Evolutionary conservation across 2,329 filamentous ascomycete species (phyloP).

Genomic region (Monosporascus sp.): DNA sequence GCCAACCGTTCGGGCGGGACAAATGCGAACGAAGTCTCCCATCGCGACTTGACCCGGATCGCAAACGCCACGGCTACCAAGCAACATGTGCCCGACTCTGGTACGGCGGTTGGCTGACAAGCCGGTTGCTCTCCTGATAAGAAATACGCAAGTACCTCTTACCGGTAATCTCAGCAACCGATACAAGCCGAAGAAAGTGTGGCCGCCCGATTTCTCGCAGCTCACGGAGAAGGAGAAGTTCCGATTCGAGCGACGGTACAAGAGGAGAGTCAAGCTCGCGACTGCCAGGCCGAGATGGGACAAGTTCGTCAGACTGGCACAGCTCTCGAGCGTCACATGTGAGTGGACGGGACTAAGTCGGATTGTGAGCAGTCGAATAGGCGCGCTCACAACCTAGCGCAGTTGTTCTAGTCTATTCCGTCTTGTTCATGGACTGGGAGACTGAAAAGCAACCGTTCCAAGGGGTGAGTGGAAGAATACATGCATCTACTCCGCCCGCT

Average conservation of each 20-base stretch:
- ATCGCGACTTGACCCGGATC: no score
- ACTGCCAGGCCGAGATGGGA: conserved; percentile 25
- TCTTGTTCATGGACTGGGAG: conserved; percentile 58
- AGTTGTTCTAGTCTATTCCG: conserved; percentile 51
- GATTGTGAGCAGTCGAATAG: no score
- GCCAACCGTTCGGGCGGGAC: no score
- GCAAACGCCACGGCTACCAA: no score
- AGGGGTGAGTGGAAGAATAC: conserved; percentile 32
- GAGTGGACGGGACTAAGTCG: conserved; percentile 17
- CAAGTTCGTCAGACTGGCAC: conserved; percentile 50
- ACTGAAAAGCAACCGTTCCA: conserved; percentile 42
- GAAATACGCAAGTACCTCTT: conserved; percentile 10
- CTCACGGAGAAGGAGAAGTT: conserved; percentile 69
- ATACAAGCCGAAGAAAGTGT: conserved; percentile 63
- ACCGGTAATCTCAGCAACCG: conserved; percentile 45
- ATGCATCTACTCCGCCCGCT: background rate
- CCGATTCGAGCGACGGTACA: conserved; percentile 72
- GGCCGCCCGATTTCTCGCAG: conserved; percentile 71
- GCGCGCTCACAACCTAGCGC: no score
- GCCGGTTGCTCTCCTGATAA: conserved; percentile 18
- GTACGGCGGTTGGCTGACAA: conserved; percentile 33
- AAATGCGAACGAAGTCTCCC: no score
- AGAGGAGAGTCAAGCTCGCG: conserved; percentile 53
- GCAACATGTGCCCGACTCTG: conserved; percentile 41
- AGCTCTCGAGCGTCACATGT: conserved; percentile 56